Base-by-base conservation (phyloP, 805 yeast species). In the Yarrowia hollandica region DNA sequence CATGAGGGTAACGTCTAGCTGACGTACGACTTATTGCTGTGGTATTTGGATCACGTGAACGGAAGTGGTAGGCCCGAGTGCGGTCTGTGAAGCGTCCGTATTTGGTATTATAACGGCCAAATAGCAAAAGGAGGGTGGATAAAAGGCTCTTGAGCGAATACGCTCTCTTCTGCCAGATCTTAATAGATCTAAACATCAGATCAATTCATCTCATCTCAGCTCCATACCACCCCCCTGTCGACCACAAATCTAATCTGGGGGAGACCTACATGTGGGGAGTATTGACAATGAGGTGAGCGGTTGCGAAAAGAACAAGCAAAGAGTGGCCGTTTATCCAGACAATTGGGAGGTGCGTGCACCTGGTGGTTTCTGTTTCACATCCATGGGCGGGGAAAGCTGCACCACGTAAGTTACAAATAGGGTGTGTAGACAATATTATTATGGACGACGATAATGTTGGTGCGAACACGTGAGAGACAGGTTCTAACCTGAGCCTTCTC, bases 181-280 rank as follows among this genome's bases (percentile, higher is more conserved):
- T n/a, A n/a, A 25, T 6, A 44, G 52, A 44, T 44, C 52, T 14
- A 44, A 28, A 28, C 35, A 35, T 19, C 52, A 25, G 52, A 44
- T 44, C 52, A 26, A 21, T 16, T 16, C 30, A 12, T 42, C 50
- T 18, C 50, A 42, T 42, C 50, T 42, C 34, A 3, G 12, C 9
- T 30, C 16, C 25, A 28, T 19, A 42, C 34, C 34, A 42, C 34
- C 50, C 52, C 50, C 52, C 52, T 44, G 52, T 44, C 52, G 35
- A 30, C 25, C 35, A 2, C 52, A n/a, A 44, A 44, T 44, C 52
- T 44, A 44, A 44, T 44, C 52, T 44, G 25, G 33, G n/a, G 22
- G 12, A 7, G 3, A 9, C n/a, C 9, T 18, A 42, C 52, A 44
- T 28, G 35, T 21, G 34, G 52, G 52, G 48, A 26, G 48, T 26